Percentiles rank a stretch among this genome's conserved stretches.
Conservation (phyloP, 768 basidiomycete species). For the Trametopsis cervina region DNA sequence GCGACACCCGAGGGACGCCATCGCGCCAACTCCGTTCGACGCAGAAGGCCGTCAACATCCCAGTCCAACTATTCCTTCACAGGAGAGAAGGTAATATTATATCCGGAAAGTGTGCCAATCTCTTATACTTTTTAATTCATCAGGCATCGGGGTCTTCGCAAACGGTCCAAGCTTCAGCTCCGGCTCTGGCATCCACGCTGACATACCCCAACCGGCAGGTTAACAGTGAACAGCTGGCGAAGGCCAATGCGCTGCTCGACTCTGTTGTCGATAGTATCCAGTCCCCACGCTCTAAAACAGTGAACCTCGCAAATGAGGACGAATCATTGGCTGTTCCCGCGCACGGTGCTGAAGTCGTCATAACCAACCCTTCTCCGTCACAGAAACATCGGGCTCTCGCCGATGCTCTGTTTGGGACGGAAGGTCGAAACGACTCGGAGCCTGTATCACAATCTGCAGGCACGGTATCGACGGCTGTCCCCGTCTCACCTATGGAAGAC, state of each 20-base stretch:
- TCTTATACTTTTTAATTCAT: constrained; percentile 2
- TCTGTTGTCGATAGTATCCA: constrained; percentile 54
- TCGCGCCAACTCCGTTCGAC: constrained; percentile 64
- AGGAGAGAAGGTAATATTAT: constrained; percentile 30
- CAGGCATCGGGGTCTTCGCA: constrained; percentile 60
- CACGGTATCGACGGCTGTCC: neutral
- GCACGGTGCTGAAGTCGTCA: constrained; percentile 26
- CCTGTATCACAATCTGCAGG: neutral
- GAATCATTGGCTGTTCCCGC: constrained; percentile 7
- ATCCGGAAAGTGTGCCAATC: constrained; percentile 31
- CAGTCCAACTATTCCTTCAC: constrained; percentile 66
- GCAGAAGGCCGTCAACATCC: constrained; percentile 75
- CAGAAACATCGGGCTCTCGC: constrained; percentile 72
- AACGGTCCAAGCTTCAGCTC: constrained; percentile 27
- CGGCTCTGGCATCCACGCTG: constrained; percentile 24
- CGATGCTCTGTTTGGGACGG: constrained; percentile 61
- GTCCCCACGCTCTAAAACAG: constrained; percentile 22
- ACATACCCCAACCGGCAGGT: constrained; percentile 12
- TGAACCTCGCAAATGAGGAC: constrained; percentile 6
- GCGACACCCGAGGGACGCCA: constrained; percentile 50
- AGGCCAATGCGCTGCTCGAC: constrained; percentile 61
- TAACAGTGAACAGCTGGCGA: constrained; percentile 42
- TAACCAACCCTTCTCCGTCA: constrained; percentile 38
- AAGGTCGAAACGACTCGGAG: constrained; percentile 20
- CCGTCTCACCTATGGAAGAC: constrained; percentile 2